Base-by-base conservation (phyloP, 495 filamentous ascomycete genomes). In the Aspergillus egyptiacus region DNA sequence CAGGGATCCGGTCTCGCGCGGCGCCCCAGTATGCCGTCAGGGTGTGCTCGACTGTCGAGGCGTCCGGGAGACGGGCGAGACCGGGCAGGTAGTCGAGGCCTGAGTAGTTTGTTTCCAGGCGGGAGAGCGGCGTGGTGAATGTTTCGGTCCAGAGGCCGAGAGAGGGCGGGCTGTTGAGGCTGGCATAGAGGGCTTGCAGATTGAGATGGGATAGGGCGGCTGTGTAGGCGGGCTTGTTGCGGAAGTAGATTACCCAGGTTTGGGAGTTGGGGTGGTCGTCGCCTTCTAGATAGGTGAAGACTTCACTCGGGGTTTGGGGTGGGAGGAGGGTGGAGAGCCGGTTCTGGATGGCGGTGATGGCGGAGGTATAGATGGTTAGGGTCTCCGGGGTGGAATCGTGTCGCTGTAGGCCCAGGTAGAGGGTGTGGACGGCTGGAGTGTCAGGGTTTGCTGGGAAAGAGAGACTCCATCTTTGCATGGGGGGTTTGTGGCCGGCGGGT, bases 1-100 rank as follows among this genome's bases (percentile, higher is more conserved):
- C 50, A 0, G 58, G 58, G 23, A 61, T 58, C 13, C 55, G 52
- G 31, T 61, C 58, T 38, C 58, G 55, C 1, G 55, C 58, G n/a
- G 58, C 58, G 8, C 58, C 58, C 55, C 58, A 61, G 46, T 61
- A 61, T n/a, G 41, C 55, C n/a, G 55, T 55, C 7, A 50, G 40
- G 5, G 49, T 39, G 33, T 61, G 55, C 6, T 45, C 38, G 11
- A 18, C 19, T 11, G 49, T 35, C 4, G n/a, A 19, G 6, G 36
- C 43, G 0, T 44, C 55, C 0, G 58, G 49, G 5, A 58, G 33
- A 2, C 46, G 32, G 1, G 55, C 55, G 0, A 61, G 46, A 2
- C 58, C 58, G 0, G 55, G 55, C 11, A 61, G 39, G 25, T 58
- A 61, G 36, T 61, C 58, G 6, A 48, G 46, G 11, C 44, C 51